A percentile compares a stretch with the other conserved stretches of the same genome.
Conservation (phyloP, 805 yeast species). For the Teunomyces barrocoloradensis region DNA sequence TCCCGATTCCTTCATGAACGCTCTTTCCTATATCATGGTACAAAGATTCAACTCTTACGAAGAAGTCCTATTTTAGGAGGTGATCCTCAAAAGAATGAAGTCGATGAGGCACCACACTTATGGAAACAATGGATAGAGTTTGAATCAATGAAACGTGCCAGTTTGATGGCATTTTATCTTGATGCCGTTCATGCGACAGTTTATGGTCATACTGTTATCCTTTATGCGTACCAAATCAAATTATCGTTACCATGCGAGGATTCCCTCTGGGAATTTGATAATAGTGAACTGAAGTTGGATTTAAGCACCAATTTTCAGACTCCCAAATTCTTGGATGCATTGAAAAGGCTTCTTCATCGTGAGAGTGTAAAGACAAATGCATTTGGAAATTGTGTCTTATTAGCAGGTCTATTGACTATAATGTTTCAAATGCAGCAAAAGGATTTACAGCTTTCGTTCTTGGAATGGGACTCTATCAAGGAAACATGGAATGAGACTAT, state of each 20-base stretch:
- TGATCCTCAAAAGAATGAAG: constrained; percentile 31
- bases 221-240: constrained; percentile 29
- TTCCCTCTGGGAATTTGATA: constrained; percentile 25
- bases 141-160: constrained; percentile 34
- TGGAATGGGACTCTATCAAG: constrained; percentile 23
- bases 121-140: constrained; percentile 36
- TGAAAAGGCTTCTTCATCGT: constrained; percentile 20
- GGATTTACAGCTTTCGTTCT: constrained; percentile 23
- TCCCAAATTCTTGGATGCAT: constrained; percentile 23
- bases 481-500: constrained; percentile 28
- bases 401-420: constrained; percentile 12
- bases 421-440: constrained; percentile 14
- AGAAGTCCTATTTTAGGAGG: constrained; percentile 36
- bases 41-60: constrained; percentile 24
- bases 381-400: constrained; percentile 16
- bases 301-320: constrained; percentile 13
- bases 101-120: constrained; percentile 18
- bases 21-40: constrained; percentile 11
- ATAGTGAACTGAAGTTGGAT: constrained; percentile 11
- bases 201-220: constrained; percentile 26
- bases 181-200: constrained; percentile 37
- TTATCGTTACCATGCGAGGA: constrained; percentile 29
- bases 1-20: constrained; percentile 10
- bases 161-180: constrained; percentile 33
- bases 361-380: constrained; percentile 18